Base-by-base conservation (phyloP, 177 flowering plant genomes). In the Vitis hybrid region DNA sequence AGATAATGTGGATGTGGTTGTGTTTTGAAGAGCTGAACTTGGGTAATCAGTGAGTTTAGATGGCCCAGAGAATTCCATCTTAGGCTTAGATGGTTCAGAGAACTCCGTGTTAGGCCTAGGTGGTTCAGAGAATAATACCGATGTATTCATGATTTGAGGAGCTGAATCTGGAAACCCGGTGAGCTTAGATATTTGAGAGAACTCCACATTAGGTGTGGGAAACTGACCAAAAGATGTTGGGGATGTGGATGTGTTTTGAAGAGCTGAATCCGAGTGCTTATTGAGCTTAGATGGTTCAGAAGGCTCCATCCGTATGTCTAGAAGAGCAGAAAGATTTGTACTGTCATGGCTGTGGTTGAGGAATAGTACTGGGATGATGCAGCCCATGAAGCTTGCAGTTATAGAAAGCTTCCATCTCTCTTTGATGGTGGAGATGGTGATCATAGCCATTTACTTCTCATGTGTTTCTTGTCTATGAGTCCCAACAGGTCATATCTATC, bases 391-490 rank as follows among this genome's bases (percentile, higher is more conserved):
- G 71, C 83, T 71, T 14, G 70, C 72, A 48, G 68, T 14, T 18
- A 69, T 60, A 68, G 76, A 81, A 1, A 86, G 69, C 53, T 62
- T 67, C 85, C 81, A 78, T 63, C 67, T 69, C 58, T 72, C 61
- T 55, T 65, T 61, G 45, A 86, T 63, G 55, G 64, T 56, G 72
- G 26, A 26, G 26, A 26, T 26, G 26, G 48, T 20, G 14, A 60
- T 72, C 74, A 71, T 76, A 14, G 67, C 71, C 26, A 26, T 26
- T 26, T 26, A 26, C 26, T 26, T 26, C 3, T 26, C 26, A 26
- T 26, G 26, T 26, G 26, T 26, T 26, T 26, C 26, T 26, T 26
- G 26, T 26, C 26, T 26, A 26, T 26, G 26, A 26, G 26, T 26
- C 26, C 26, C 26, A 26, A 26, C 26, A 26, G 26, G 26, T 26